These are phyloP conservation scores for Alternaria sp. DNA, from an alignment of 2,329 filamentous ascomycete genomes.

Conservation along the genomic window DNA sequence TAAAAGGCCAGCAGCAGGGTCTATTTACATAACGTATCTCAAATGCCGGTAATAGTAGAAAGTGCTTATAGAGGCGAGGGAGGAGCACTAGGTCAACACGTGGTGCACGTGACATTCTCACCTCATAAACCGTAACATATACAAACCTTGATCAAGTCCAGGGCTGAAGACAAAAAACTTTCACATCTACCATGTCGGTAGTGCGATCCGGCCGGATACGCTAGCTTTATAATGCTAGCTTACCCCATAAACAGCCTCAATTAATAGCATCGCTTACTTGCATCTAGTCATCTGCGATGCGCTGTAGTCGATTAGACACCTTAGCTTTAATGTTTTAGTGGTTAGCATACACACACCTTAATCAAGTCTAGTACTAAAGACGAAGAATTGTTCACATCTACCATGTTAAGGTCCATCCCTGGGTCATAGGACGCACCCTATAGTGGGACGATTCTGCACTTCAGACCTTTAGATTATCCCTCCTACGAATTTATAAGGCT, in stretches of 20 bases:
- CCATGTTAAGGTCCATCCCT: no score
- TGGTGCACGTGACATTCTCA: not conserved
- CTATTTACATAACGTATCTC: not conserved
- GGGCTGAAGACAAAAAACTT: not conserved
- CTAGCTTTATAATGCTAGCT: constrained; percentile 10
- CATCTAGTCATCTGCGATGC: constrained; percentile 2
- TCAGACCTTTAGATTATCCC: no score
- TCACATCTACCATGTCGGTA: not conserved
- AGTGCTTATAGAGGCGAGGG: not conserved
- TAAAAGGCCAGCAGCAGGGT: not conserved
- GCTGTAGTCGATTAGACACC: not conserved
- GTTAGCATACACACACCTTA: constrained; percentile 3
- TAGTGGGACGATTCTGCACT: no score
- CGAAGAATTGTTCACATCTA: not conserved
- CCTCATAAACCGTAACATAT: not conserved
- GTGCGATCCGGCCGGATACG: not conserved
- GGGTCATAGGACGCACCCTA: no score
- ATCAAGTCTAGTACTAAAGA: constrained; percentile 8
- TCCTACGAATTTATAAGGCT: no score
- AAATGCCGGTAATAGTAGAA: not conserved
- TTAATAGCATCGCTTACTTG: constrained; percentile 5
- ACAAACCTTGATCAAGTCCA: not conserved
- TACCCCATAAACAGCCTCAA: constrained; percentile 3
- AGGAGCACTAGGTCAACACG: not conserved
- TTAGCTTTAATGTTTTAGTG: not conserved